These are phyloP conservation scores for Carex cristatella DNA, from an alignment of 176 grass and related monocot species.

Conservation along the genomic window DNA sequence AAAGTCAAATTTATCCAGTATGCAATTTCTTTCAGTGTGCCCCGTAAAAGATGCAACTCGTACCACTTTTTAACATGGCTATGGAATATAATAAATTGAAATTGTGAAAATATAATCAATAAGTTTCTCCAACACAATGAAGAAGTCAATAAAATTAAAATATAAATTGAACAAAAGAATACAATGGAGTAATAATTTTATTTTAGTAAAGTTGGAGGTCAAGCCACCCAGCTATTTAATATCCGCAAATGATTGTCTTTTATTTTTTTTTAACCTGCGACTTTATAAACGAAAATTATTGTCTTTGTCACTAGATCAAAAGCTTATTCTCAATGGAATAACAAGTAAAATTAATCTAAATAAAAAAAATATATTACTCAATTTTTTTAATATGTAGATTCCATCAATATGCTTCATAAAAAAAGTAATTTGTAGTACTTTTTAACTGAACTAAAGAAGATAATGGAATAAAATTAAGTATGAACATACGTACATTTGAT, in stretches of 20 bases:
- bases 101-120: background rate
- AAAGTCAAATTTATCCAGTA: background rate
- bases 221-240: too few relatives aligned
- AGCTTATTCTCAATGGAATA: too few relatives aligned
- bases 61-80: background rate
- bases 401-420: background rate
- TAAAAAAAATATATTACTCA: too few relatives aligned
- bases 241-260: too few relatives aligned
- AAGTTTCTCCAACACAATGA: background rate
- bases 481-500: background rate
- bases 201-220: too few relatives aligned
- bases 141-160: background rate
- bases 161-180: background rate
- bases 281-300: too few relatives aligned
- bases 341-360: too few relatives aligned
- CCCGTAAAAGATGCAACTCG: background rate
- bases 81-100: background rate
- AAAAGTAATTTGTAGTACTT: background rate
- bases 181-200: background rate
- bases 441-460: background rate
- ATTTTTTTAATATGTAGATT: background rate
- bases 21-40: background rate
- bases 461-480: background rate
- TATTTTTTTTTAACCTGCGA: too few relatives aligned
- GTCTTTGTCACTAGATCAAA: too few relatives aligned